Evolutionary conservation across 495 filamentous ascomycete species (phyloP), one percentile per base, ranked within the genome.

Genomic region (Cercophora samala): DNA sequence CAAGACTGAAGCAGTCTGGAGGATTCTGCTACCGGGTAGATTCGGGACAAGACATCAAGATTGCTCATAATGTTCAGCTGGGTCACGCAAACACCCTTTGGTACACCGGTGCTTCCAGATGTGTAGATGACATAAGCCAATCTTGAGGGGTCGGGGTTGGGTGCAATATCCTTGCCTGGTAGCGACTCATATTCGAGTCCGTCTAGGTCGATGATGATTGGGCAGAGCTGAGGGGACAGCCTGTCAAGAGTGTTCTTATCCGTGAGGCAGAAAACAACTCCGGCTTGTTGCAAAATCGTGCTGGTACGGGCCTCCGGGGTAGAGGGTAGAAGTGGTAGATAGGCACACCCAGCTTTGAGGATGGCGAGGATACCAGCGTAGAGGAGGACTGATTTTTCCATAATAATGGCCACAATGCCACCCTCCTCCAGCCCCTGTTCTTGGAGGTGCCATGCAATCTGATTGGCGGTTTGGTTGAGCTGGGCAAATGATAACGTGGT

Each of bases 361-460:
- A 90, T 83, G 0, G 88, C 92, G 23, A 96, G 79, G 24, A 94
- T 88, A 0, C 87, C 81, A 23, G 87, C 79, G 72, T 93, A 94
- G 0, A 91, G 76, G 5, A 88, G 75, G 2, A 87, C 67, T 0
- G 86, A 90, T 68, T 91, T 92, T 24, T 91, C 85, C 83, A 93
- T 87, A 23, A 86, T 80, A 18, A 96, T 84, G 26, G 86, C 86
- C 25, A 93, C 77, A 15, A 90, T 76, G 15, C 86, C 81, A 9
- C 85, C 83, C 2, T 80, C 72, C 0, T 71, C 66, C 8, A 84
- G 76, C 1, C 83, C 83, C 6, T 73, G 60, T 32, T 79, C 66
- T 18, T 80, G 58, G 0, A 96, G 75, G 64, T 82, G 74, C 64
- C 83, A 79, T 3, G 90, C 90, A 58, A 96, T 83, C 25, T 77